A percentile compares a stretch with the other conserved stretches of the same genome.
phyloP scores from a whole-genome alignment of 2,329 filamentous ascomycete species.

The Bimuria novae-zelandiae region DNA sequence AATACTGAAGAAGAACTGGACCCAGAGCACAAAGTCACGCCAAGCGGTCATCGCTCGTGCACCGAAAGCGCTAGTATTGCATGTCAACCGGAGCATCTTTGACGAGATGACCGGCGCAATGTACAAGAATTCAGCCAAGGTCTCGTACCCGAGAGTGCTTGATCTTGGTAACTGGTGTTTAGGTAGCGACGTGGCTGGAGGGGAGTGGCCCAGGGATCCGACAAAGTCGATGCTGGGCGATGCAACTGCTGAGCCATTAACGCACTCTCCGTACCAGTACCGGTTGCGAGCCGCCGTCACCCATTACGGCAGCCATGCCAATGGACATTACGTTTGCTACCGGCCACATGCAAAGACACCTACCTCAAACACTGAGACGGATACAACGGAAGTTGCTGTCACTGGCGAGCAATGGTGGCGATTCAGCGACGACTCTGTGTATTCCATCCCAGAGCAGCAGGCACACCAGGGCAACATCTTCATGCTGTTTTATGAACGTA shows the following conservation, averaged over 20 bases:
- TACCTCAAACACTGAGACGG: slow-evolving; percentile 10
- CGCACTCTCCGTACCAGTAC: slow-evolving; percentile 59
- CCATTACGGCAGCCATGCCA: slow-evolving; percentile 89
- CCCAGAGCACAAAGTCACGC: slow-evolving; percentile 82
- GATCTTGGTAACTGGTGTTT: slow-evolving; percentile 87
- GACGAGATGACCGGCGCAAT: slow-evolving; percentile 79
- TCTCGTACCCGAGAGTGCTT: slow-evolving; percentile 74
- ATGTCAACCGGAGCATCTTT: slow-evolving; percentile 91
- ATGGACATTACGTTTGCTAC: slow-evolving; percentile 94
- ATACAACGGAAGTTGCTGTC: slow-evolving; percentile 28
- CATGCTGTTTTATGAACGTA: slow-evolving; percentile 92
- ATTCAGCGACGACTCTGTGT: slow-evolving; percentile 86
- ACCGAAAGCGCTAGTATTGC: slow-evolving; percentile 79
- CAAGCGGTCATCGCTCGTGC: slow-evolving; percentile 84
- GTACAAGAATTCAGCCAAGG: slow-evolving; percentile 80
- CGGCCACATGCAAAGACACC: slow-evolving; percentile 63
- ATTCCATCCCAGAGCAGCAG: slow-evolving; percentile 70
- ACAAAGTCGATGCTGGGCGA: slow-evolving; percentile 73
- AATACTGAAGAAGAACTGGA: slow-evolving; percentile 64
- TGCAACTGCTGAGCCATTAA: slow-evolving; percentile 45
- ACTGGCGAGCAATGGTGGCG: slow-evolving; percentile 74
- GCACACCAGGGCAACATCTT: slow-evolving; percentile 84
- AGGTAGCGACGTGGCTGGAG: slow-evolving; percentile 60
- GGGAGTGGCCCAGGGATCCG: slow-evolving; percentile 74
- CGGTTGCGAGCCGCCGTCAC: slow-evolving; percentile 83